Evolutionary conservation across 352 stramenopile species (phyloP).

Genomic region (Peronosclerospora sorghi): DNA sequence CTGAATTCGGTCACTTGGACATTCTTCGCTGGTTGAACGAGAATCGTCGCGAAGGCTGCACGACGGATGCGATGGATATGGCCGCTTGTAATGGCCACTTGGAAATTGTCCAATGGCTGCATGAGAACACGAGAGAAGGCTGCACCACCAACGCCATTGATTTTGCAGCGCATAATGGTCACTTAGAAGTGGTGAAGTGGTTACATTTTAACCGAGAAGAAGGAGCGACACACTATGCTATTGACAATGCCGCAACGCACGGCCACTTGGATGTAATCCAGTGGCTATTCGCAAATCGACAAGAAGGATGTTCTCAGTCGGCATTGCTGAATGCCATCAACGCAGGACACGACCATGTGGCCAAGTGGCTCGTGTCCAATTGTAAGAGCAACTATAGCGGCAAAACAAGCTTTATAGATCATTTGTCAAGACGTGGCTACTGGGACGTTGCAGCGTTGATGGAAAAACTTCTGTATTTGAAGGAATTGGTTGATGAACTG

Average conservation of each 20-base stretch:
- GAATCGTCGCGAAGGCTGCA: constrained; percentile 39
- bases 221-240: constrained; percentile 38
- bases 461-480: constrained; percentile 21
- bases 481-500: constrained; percentile 16
- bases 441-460: constrained; percentile 25
- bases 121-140: constrained; percentile 39
- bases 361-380: constrained; percentile 43
- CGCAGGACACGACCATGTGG: constrained; percentile 36
- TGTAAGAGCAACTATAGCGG: constrained; percentile 28
- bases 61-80: constrained; percentile 60
- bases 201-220: constrained; percentile 40
- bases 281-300: constrained; percentile 39
- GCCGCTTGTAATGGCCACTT: constrained; percentile 46
- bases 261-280: constrained; percentile 35
- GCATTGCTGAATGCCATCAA: constrained; percentile 54
- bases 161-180: constrained; percentile 43
- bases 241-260: constrained; percentile 44
- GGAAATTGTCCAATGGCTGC: constrained; percentile 46
- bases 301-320: constrained; percentile 59
- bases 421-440: constrained; percentile 19
- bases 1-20: constrained; percentile 47
- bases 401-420: constrained; percentile 25
- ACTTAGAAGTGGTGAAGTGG: constrained; percentile 52
- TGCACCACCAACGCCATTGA: constrained; percentile 55
- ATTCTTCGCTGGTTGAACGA: constrained; percentile 48